Evolutionary conservation across 768 basidiomycete species (phyloP).

Genomic region (Rhodotorula kratochvilovae): DNA sequence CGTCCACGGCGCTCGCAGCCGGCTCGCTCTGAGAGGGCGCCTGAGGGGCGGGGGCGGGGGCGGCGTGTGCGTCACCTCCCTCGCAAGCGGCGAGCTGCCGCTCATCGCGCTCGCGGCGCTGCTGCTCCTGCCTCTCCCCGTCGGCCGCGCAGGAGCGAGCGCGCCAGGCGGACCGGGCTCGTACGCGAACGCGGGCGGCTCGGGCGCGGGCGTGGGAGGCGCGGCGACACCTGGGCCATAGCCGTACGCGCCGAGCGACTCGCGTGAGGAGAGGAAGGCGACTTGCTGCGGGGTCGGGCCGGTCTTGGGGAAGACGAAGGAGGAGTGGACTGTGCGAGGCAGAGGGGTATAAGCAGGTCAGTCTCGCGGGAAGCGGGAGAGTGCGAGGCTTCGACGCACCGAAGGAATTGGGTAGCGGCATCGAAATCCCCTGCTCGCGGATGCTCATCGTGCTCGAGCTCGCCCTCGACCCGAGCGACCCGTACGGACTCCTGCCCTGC

Average conservation of each 20-base stretch:
- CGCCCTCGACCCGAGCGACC: not conserved
- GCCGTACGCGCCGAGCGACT: conserved; percentile 37
- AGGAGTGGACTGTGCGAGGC: conserved; percentile 21
- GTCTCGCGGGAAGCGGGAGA: not conserved
- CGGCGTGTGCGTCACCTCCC: not conserved
- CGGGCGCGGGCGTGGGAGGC: not conserved
- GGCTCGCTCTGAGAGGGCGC: too few relatives aligned
- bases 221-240: conserved; percentile 10
- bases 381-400: not conserved
- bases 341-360: too few relatives aligned
- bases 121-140: not conserved
- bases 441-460: conserved; percentile 15
- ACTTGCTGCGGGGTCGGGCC: conserved; percentile 35
- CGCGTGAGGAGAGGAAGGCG: conserved; percentile 34
- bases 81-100: not conserved
- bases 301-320: conserved; percentile 28
- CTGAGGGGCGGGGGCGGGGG: too few relatives aligned
- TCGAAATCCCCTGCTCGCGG: conserved; percentile 23
- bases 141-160: not conserved
- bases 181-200: not conserved
- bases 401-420: conserved; percentile 31
- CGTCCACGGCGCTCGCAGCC: not conserved
- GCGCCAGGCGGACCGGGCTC: not conserved
- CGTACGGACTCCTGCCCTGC: conserved; percentile 31
- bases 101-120: conserved; percentile 5